These are phyloP conservation scores for Ananas comosus DNA, from an alignment of 176 grass and related monocot genomes.

Conservation along the genomic window DNA sequence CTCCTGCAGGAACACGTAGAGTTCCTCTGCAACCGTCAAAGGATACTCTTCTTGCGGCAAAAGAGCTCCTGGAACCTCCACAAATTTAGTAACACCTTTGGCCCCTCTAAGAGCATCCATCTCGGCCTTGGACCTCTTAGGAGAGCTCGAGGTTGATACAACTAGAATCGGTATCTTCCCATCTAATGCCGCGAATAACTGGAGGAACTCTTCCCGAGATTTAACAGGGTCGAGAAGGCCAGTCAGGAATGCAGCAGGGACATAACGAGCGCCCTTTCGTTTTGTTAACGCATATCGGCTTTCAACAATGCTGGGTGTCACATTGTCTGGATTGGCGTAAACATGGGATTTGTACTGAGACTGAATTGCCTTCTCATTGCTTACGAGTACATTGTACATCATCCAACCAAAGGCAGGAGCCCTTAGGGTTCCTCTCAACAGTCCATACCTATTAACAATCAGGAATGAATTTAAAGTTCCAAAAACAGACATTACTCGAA, in stretches of 20 bases:
- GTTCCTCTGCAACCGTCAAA: conserved; percentile 48
- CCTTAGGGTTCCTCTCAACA: conserved; percentile 70
- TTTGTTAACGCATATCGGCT: conserved; percentile 76
- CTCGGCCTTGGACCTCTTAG: conserved; percentile 89
- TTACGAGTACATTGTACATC: conserved; percentile 92
- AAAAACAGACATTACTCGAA: too few relatives aligned
- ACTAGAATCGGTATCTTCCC: conserved; percentile 46
- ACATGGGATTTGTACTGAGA: conserved; percentile 96
- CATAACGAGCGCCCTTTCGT: conserved; percentile 70
- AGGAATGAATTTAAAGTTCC: neutral
- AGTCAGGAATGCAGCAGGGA: conserved; percentile 79
- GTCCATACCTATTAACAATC: conserved; percentile 52
- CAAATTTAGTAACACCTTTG: conserved; percentile 70
- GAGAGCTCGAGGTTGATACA: conserved; percentile 43
- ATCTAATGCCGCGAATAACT: conserved; percentile 59
- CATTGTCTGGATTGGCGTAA: conserved; percentile 77
- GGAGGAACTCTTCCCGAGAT: conserved; percentile 68
- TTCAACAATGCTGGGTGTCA: conserved; percentile 60
- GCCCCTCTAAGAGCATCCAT: conserved; percentile 66
- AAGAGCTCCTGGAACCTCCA: conserved; percentile 76
- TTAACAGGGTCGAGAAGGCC: conserved; percentile 82
- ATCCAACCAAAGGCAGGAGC: conserved; percentile 77
- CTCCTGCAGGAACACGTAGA: conserved; percentile 56
- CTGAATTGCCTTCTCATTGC: conserved; percentile 91
- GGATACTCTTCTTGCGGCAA: conserved; percentile 95